Evolutionary conservation across 306 rosid genomes (phyloP).

Genomic region (Malus fusca): DNA sequence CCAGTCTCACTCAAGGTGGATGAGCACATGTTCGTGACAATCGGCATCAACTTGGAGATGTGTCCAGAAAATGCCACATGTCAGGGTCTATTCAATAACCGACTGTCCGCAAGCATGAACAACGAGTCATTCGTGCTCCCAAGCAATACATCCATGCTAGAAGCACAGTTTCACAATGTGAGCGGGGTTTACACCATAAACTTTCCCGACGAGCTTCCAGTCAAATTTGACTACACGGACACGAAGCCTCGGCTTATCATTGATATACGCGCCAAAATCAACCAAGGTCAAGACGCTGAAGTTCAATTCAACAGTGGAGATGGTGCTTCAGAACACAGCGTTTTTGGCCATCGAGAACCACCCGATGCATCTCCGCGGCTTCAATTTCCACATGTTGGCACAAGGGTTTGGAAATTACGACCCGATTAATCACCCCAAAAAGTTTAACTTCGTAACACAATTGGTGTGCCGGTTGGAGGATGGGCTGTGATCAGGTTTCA

Average conservation of each 20-base stretch:
- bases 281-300: conserved; percentile 50
- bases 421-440: conserved; percentile 8
- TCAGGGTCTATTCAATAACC: not conserved
- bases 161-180: conserved; percentile 24
- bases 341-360: conserved; percentile 32
- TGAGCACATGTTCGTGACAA: conserved; percentile 40
- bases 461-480: conserved; percentile 56
- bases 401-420: conserved; percentile 62
- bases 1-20: conserved; percentile 38
- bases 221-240: conserved; percentile 33
- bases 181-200: conserved; percentile 38
- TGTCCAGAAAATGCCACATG: conserved; percentile 32
- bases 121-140: conserved; percentile 58
- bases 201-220: conserved; percentile 39
- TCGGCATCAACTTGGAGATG: conserved; percentile 22
- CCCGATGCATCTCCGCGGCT: conserved; percentile 57
- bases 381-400: conserved; percentile 54
- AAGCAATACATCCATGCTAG: conserved; percentile 28
- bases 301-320: conserved; percentile 48
- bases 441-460: conserved; percentile 59
- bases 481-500: conserved; percentile 48
- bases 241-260: not conserved
- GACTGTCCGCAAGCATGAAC: conserved; percentile 57
- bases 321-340: conserved; percentile 49
- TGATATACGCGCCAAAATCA: conserved; percentile 35